Percentiles rank a stretch among this genome's conserved stretches.
Conservation (phyloP, 2,329 filamentous ascomycete genomes). For the Ampelomyces quisqualis region DNA sequence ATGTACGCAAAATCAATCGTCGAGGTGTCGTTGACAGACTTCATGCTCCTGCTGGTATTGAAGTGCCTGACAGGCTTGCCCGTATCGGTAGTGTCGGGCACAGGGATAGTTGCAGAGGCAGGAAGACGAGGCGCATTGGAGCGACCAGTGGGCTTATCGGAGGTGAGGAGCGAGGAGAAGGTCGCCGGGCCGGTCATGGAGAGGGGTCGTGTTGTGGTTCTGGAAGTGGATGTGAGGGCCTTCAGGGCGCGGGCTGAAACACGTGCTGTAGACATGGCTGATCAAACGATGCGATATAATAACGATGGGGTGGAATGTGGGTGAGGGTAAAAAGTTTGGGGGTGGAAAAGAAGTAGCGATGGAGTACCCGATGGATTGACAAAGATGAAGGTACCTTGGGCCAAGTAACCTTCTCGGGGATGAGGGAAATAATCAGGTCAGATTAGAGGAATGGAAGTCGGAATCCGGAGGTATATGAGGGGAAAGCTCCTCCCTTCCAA, state of each 20-base stretch:
- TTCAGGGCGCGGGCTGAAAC: conserved; percentile 47
- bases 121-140: conserved; percentile 53
- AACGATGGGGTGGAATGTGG: neutral
- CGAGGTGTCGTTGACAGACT: conserved; percentile 59
- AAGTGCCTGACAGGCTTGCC: conserved; percentile 53
- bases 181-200: conserved; percentile 63
- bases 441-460: neutral
- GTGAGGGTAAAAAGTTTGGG: neutral
- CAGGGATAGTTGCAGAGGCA: conserved; percentile 51
- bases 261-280: conserved; percentile 39
- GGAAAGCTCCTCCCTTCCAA: neutral
- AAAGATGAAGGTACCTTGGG: no score
- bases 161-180: conserved; percentile 52
- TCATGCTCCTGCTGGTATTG: conserved; percentile 61
- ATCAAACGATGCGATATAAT: no score
- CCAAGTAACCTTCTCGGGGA: no score
- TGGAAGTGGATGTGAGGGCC: conserved; percentile 43
- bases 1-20: conserved; percentile 66
- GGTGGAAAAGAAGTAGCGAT: neutral
- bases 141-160: conserved; percentile 52
- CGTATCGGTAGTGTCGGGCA: conserved; percentile 29
- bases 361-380: no score
- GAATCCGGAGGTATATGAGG: no score
- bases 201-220: conserved; percentile 50
- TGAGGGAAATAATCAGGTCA: no score